Evolutionary conservation across 2,329 filamentous ascomycete species (phyloP).

Genomic region (Penicillium concentricum): DNA sequence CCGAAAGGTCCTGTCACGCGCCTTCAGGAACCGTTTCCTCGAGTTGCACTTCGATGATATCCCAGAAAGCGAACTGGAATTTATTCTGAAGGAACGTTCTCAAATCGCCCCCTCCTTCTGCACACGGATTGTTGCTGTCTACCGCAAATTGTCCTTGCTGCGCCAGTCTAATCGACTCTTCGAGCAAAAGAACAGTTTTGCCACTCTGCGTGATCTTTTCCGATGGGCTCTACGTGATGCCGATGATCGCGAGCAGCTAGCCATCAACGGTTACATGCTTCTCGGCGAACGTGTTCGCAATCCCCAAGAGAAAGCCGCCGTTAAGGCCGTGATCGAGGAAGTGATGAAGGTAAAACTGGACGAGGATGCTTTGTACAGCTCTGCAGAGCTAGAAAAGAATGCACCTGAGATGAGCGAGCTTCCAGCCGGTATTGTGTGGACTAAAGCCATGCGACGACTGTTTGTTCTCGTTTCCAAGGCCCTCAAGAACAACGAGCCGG

Average conservation of each 20-base stretch:
- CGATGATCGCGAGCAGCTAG: conserved; percentile 83
- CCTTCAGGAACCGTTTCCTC: conserved; percentile 94
- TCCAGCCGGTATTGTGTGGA: conserved; percentile 75
- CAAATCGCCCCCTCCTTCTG: conserved; percentile 91
- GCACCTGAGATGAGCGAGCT: conserved; percentile 42
- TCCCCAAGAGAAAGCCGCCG: conserved; percentile 75
- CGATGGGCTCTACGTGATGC: conserved; percentile 87
- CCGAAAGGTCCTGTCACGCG: conserved; percentile 85
- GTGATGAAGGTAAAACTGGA: conserved; percentile 86
- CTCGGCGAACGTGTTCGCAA: conserved; percentile 94
- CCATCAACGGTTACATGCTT: conserved; percentile 92
- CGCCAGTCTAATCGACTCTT: conserved; percentile 89
- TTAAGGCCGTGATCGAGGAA: conserved; percentile 84
- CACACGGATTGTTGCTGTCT: conserved; percentile 85
- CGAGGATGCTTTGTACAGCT: conserved; percentile 68
- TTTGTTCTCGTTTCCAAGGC: conserved; percentile 88
- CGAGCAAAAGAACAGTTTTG: conserved; percentile 96
- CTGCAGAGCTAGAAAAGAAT: conserved; percentile 57
- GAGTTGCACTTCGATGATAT: conserved; percentile 99
- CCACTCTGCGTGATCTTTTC: conserved; percentile 92
- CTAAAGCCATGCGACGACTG: conserved; percentile 84
- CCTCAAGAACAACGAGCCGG: conserved; percentile 85
- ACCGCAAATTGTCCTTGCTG: conserved; percentile 84
- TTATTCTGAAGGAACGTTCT: conserved; percentile 84
- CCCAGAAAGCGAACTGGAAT: conserved; percentile 87